Base-by-base conservation (phyloP, 2,329 filamentous ascomycete species). In the Lasiodiplodia sp. region DNA sequence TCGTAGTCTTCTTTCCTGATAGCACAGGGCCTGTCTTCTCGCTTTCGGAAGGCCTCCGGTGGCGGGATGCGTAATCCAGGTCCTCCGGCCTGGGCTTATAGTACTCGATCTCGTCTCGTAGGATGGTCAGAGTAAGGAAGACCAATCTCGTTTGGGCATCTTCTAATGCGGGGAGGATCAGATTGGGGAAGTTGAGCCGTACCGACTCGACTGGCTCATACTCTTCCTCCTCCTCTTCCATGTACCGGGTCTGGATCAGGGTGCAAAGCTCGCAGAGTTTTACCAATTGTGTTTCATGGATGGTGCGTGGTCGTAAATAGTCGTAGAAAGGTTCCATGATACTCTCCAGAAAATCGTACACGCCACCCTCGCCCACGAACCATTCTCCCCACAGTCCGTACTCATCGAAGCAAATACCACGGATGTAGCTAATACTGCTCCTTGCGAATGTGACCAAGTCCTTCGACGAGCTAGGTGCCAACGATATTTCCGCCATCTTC, bases 241-340 rank as follows among this genome's bases (percentile, higher is more conserved):
- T 86, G 72, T 91, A 91, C 18, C 87, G 84, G 12, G 87, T 89
- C 75, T 91, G 89, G 7, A 91, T 82, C 34, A 90, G 79, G 7
- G 87, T 88, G 73, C 89, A 91, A 1, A 91, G 81, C 73, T 91
- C 89, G 75, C 89, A 91, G 2, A 91, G 82, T 74, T 88, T 90
- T 64, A 90, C 81, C 31, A 91, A 83, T 71, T 90, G 87, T 16
- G 85, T 89, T 75, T 91, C 89, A 70, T 89, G 88, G 69, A 91
- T 90, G 21, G 88, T 90, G 55, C 86, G 83, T 8, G 89, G 89
- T 63, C 88, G 83, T 31, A 91, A 80, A 73, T 90, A 84, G 72
- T 91, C 89, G 73, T 90, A 91, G 34, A 91, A 81, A 2, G 89
- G 89, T 75, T 91, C 89, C 75, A 88, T 90, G 57, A 91, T 82